Evolutionary conservation across 2,329 filamentous ascomycete species (phyloP).

Genomic region (Dryadomyces quercivorus): DNA sequence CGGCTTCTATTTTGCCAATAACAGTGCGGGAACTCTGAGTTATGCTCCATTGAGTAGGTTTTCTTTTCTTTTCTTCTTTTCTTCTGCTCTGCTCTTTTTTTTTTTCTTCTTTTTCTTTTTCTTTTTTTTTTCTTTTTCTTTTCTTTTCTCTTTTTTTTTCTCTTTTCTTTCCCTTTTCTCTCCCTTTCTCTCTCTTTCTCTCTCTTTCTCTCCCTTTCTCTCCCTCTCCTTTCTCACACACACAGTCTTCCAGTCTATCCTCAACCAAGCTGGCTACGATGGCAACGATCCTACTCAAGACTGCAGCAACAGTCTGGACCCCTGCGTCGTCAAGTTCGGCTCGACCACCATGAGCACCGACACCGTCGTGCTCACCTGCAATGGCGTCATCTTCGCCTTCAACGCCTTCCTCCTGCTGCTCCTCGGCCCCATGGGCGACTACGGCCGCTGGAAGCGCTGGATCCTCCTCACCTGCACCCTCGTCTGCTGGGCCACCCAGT

Average conservation of each 20-base stretch:
- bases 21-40: conserved; percentile 2
- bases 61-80: too few species aligned
- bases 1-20: conserved; percentile 3
- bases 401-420: conserved; percentile 11
- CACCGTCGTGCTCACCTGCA: conserved; percentile 5
- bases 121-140: not conserved
- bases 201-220: not conserved
- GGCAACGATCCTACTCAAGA: conserved; percentile 1
- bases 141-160: too few species aligned
- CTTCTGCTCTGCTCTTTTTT: too few species aligned
- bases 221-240: not conserved
- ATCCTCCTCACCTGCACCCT: conserved; percentile 11
- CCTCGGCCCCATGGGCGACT: conserved; percentile 14
- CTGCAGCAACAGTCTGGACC: conserved; percentile 3
- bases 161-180: not conserved
- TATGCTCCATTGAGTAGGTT: conserved; percentile 2
- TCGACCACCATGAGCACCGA: conserved; percentile 1
- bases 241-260: conserved; percentile 3
- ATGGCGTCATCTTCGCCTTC: conserved; percentile 2
- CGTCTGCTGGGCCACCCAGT: not conserved
- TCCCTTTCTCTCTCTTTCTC: not conserved
- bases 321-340: conserved; percentile 1
- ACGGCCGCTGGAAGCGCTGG: conserved; percentile 14
- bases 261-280: conserved; percentile 1
- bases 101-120: too few species aligned